These are phyloP conservation scores for Podaxis rugospora DNA, from an alignment of 768 basidiomycete genomes.

Conservation along the genomic window DNA sequence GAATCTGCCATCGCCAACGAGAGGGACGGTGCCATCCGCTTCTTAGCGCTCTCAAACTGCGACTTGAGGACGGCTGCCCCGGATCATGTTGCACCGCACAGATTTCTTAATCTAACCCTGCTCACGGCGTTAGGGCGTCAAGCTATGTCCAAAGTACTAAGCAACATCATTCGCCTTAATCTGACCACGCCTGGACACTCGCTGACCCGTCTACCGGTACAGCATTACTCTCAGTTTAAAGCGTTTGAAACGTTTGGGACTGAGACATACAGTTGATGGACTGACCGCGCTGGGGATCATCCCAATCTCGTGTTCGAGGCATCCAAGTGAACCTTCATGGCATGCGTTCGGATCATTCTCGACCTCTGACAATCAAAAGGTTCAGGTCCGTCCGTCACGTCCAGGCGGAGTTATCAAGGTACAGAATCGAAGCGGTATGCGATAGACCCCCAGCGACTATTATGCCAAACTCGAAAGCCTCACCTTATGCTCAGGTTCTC, in stretches of 20 bases:
- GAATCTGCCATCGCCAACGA: not conserved
- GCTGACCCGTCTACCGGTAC: too few species aligned
- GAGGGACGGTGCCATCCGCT: not conserved
- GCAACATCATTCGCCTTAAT: too few species aligned
- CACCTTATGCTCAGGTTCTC: not conserved
- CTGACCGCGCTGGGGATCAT: too few species aligned
- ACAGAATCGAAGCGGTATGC: not conserved
- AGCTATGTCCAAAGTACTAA: too few species aligned
- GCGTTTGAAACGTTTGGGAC: too few species aligned
- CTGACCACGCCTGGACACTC: too few species aligned
- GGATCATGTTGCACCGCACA: too few species aligned
- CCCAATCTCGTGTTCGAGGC: too few species aligned
- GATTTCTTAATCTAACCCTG: too few species aligned
- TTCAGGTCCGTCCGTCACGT: not conserved
- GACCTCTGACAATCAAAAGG: not conserved
- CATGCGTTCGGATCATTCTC: not conserved
- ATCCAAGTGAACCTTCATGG: not conserved
- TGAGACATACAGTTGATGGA: too few species aligned
- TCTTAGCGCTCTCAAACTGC: not conserved
- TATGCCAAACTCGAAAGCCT: not conserved
- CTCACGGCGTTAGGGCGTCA: too few species aligned
- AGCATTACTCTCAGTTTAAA: too few species aligned
- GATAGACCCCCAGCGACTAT: not conserved
- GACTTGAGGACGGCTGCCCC: not conserved
- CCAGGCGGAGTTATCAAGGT: constrained; percentile 4